Evolutionary conservation across 345 rosid species (phyloP).

Genomic region (Geranium rotundifolium): DNA sequence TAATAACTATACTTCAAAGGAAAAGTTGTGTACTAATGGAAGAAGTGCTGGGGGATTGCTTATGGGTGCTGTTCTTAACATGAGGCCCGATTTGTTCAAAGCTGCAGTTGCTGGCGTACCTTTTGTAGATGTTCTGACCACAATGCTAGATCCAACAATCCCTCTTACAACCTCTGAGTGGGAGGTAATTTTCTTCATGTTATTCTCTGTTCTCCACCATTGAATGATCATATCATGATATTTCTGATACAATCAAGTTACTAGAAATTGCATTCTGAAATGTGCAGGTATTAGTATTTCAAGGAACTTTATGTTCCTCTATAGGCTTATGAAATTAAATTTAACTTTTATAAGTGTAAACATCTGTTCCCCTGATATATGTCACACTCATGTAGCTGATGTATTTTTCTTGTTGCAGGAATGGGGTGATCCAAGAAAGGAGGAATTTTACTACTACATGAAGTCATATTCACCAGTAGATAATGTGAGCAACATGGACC

Average conservation of each 20-base stretch:
- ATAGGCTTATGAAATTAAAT: background rate
- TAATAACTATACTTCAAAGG: slow-evolving; percentile 56
- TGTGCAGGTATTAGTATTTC: background rate
- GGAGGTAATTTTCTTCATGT: slow-evolving; percentile 47
- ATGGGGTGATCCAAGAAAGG: slow-evolving; percentile 26
- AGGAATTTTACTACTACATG: slow-evolving; percentile 78
- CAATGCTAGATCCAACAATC: slow-evolving; percentile 92
- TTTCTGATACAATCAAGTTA: background rate
- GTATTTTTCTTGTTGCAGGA: slow-evolving; percentile 20
- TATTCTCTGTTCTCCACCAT: background rate
- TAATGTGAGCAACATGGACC: slow-evolving; percentile 34
- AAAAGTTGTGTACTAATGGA: slow-evolving; percentile 76
- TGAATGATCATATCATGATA: no score
- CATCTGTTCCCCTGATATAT: background rate
- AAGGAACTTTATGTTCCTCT: background rate
- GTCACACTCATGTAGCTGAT: background rate
- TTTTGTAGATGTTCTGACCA: slow-evolving; percentile 84
- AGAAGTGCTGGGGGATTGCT: slow-evolving; percentile 96
- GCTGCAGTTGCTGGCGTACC: slow-evolving; percentile 90
- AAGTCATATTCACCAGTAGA: slow-evolving; percentile 95
- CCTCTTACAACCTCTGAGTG: slow-evolving; percentile 97
- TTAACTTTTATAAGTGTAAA: background rate
- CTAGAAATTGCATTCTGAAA: background rate
- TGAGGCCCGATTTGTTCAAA: slow-evolving; percentile 95
- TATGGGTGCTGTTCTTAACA: slow-evolving; percentile 85